Evolutionary conservation across 177 flowering plant species (phyloP), one percentile per base, ranked within the genome.

Genomic region (Vitis hybrid): DNA sequence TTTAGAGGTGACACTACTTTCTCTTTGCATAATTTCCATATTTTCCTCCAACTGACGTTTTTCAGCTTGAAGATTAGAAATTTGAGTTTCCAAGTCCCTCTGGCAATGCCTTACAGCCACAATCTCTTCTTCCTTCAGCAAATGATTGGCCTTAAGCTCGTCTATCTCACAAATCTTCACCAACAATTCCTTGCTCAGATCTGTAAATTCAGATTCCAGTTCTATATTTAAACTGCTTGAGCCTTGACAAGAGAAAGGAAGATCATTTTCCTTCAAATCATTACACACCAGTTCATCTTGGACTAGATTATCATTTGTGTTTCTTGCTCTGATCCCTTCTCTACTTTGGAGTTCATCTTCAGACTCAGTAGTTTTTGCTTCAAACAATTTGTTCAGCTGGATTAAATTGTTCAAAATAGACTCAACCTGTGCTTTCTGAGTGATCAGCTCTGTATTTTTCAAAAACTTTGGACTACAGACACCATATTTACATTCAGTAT

Each of bases 371-470:
- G n/a, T 11, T 17, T 61, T 67, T 21, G 52, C 70, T 55, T 70
- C 71, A 20, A 73, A 57, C 9, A 77, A 51, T 4, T 55, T 51
- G 55, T 69, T 73, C 32, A 77, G 70, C 66, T 70, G 67, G 61
- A 70, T 10, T 48, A 73, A 69, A 52, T 56, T 52, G 14, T 73
- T 73, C 64, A 77, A 66, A 10, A 73, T 35, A 50, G 66, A 53
- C 49, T 73, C 75, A 49, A 27, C 56, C 59, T 61, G 74, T 60
- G 46, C 62, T 30, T 63, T 73, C 41, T 65, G 73, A 61, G 52
- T 53, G 17, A 32, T 41, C 46, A 41, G 46, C 46, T 41, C 46
- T 41, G 46, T 41, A 41, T 8, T 41, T 41, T 8, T 41, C 46
- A 41, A 41, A 41, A 41, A 41, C 46, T 41, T 7, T 8, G 46